Base-by-base conservation (phyloP, 2,329 filamentous ascomycete genomes). In the Graphium sp. region DNA sequence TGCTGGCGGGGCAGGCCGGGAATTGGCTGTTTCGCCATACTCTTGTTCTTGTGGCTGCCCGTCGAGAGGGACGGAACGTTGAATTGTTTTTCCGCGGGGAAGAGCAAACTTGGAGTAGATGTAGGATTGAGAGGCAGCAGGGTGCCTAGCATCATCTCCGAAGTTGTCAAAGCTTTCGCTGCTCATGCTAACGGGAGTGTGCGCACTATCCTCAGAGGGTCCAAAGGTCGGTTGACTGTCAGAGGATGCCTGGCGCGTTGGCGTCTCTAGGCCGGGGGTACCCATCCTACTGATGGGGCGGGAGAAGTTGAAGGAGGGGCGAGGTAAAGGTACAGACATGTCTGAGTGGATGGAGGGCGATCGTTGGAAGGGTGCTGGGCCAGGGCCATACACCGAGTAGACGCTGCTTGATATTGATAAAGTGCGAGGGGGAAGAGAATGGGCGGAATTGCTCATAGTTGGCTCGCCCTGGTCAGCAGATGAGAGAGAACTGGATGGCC, bases 291-390 rank as follows among this genome's bases (percentile, higher is more conserved):
- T 94, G 35, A 92, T 55, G 1, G 89, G 89, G 24, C 89, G 69
- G 1, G 89, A 95, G 49, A 95, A 95, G 52, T 98, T 95, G 53
- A 91, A 87, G 0, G 79, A 72, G 1, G 83, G 79, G 11, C 76
- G 68, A 9, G 75, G 71, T 20, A 84, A 44, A 7, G 49, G 64
- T 24, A 65, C 63, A 2, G 84, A 92, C 28, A 70, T 68, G 35
- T 93, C 82, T 2, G 87, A 95, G 35, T 74, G 74, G 21, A 82
- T 65, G 0, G 89, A 95, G 2, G 84, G 83, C 1, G 85, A 92
- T 42, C 84, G 68, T 33, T 73, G 68, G 60, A 11, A 66, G 61
- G 33, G 66, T 51, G 29, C 60, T 64, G 2, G 76, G 74, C 15
- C 78, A 77, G 58, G 26, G 47, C 43, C 37, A 37, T 29, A 21